A percentile compares a stretch with the other conserved stretches of the same genome.
These are phyloP conservation scores for Penicillium sp. DNA, from an alignment of 2,329 filamentous ascomycete genomes.

Conservation along the genomic window DNA sequence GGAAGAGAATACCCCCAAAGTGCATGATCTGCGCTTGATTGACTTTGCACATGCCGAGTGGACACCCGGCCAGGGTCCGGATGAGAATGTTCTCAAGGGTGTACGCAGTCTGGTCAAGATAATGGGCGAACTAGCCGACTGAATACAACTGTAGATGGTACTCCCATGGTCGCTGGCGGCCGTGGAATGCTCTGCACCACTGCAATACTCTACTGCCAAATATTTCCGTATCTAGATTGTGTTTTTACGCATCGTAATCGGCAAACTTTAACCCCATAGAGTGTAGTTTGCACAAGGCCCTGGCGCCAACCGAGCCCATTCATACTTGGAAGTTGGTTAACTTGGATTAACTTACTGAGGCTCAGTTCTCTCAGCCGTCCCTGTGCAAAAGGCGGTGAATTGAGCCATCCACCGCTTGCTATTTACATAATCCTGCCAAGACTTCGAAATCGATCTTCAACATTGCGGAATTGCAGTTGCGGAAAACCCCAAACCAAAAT, in stretches of 20 bases:
- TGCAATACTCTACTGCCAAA: not conserved
- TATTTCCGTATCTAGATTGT: not conserved
- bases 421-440: slow-evolving; percentile 10
- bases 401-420: too few relatives aligned
- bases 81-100: slow-evolving; percentile 76
- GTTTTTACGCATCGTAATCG: not conserved
- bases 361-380: too few relatives aligned
- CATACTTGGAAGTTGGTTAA: too few relatives aligned
- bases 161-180: slow-evolving; percentile 29
- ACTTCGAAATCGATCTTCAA: slow-evolving; percentile 18
- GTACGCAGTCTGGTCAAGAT: slow-evolving; percentile 68
- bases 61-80: slow-evolving; percentile 75
- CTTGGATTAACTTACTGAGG: too few relatives aligned
- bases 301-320: not conserved
- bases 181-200: slow-evolving; percentile 2
- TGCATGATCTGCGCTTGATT: slow-evolving; percentile 81
- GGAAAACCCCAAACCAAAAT: slow-evolving; percentile 46
- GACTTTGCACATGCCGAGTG: slow-evolving; percentile 93
- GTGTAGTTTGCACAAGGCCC: not conserved
- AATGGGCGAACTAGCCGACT: slow-evolving; percentile 60
- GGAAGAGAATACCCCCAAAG: slow-evolving; percentile 57
- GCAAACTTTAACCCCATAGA: not conserved
- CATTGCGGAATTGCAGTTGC: slow-evolving; percentile 15
- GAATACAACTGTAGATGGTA: slow-evolving; percentile 3
- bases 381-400: too few relatives aligned